Conservation (phyloP, 2,329 filamentous ascomycete genomes). For the Ophiostoma sp. region DNA sequence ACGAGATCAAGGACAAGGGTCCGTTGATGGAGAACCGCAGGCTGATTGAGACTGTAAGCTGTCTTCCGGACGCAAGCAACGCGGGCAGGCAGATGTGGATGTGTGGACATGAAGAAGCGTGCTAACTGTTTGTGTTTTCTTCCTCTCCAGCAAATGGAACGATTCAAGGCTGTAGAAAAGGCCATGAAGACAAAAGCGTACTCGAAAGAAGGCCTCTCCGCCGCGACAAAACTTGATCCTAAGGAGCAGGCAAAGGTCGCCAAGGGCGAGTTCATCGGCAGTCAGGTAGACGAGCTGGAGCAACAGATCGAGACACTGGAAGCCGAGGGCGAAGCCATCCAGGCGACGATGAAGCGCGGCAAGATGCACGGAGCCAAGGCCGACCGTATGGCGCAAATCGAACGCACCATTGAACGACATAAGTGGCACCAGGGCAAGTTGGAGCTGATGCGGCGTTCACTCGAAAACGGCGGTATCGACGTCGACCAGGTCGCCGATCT, state of each 20-base stretch:
- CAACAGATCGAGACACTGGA: conserved; percentile 91
- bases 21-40: conserved; percentile 91
- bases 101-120: no score
- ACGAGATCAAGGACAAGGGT: conserved; percentile 99
- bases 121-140: background rate
- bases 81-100: no score
- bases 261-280: conserved; percentile 78
- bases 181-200: conserved; percentile 99
- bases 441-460: conserved; percentile 81
- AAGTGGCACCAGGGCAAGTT: conserved; percentile 96
- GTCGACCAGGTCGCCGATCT: conserved; percentile 82
- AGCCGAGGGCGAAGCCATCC: conserved; percentile 82
- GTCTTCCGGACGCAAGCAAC: background rate
- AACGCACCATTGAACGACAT: conserved; percentile 81
- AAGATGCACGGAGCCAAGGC: conserved; percentile 83
- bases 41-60: conserved; percentile 90
- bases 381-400: conserved; percentile 84
- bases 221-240: conserved; percentile 91
- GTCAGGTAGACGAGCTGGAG: conserved; percentile 88
- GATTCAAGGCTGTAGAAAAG: conserved; percentile 99
- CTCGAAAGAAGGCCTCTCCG: conserved; percentile 93
- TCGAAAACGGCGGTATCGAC: conserved; percentile 92
- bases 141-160: conserved; percentile 82
- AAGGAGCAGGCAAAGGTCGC: conserved; percentile 95
- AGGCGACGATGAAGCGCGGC: conserved; percentile 89